A percentile compares a stretch with the other conserved stretches of the same genome.
These are phyloP conservation scores for Prinsepia uniflora DNA, from an alignment of 306 rosid species.

Conservation along the genomic window DNA sequence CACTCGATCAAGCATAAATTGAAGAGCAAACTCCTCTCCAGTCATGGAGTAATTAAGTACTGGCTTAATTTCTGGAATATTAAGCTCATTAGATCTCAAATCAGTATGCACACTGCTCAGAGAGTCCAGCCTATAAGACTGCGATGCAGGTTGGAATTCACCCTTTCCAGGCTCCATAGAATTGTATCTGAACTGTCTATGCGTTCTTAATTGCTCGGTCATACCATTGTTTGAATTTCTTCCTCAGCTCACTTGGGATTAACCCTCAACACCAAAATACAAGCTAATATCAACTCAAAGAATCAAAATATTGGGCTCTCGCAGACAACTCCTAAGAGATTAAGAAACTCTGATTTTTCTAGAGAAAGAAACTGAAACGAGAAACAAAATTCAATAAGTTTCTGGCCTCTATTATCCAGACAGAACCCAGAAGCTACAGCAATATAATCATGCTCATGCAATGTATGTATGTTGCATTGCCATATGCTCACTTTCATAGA, in stretches of 20 bases:
- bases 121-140: slow-evolving; percentile 43
- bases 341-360: slow-evolving; percentile 1
- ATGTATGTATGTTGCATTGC: neutral
- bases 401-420: slow-evolving; percentile 5
- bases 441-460: slow-evolving; percentile 1
- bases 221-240: slow-evolving; percentile 31
- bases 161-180: slow-evolving; percentile 57
- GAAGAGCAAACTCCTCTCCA: slow-evolving; percentile 82
- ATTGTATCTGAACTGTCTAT: slow-evolving; percentile 30
- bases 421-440: neutral
- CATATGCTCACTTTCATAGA: neutral
- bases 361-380: slow-evolving; percentile 15
- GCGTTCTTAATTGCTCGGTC: slow-evolving; percentile 39
- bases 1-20: slow-evolving; percentile 78
- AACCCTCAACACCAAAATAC: slow-evolving; percentile 14
- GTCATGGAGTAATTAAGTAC: slow-evolving; percentile 80
- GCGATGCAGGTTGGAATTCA: slow-evolving; percentile 43
- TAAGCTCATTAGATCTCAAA: slow-evolving; percentile 37
- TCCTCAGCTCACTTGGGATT: slow-evolving; percentile 21
- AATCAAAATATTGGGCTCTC: slow-evolving; percentile 1
- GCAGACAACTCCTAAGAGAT: slow-evolving; percentile 1
- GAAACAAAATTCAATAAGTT: slow-evolving; percentile 16
- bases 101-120: slow-evolving; percentile 34
- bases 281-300: neutral
- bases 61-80: slow-evolving; percentile 53